phyloP scores from a whole-genome alignment of 2,329 filamentous ascomycete species.

The Aureobasidium sp. region DNA sequence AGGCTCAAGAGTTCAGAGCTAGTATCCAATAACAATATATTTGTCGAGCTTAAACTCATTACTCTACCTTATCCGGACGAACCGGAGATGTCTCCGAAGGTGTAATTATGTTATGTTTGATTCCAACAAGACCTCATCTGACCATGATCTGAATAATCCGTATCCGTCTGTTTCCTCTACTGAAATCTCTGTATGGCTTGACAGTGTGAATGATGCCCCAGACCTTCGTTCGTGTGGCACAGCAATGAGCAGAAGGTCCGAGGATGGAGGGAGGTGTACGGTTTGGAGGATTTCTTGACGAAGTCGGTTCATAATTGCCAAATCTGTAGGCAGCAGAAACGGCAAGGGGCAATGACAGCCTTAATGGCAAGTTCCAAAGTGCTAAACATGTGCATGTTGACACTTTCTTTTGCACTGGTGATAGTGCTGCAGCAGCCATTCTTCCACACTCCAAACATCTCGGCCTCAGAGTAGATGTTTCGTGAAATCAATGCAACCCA shows the following conservation, averaged over 20 bases:
- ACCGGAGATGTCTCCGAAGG: not conserved
- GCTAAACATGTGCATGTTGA: not conserved
- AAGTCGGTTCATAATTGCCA: not conserved
- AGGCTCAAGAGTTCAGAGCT: not conserved
- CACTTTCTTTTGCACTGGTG: not conserved
- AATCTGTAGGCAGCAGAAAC: not conserved
- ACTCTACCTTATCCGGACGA: not conserved
- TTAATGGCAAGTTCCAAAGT: not conserved
- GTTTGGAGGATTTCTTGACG: not conserved
- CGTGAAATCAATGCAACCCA: not conserved
- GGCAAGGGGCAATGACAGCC: not conserved
- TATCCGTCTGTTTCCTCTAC: no score
- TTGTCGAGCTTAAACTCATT: not conserved
- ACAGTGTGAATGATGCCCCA: no score
- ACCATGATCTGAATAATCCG: no score
- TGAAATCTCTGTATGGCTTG: no score
- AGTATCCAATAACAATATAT: not conserved
- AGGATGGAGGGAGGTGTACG: no score
- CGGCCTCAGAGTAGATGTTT: not conserved
- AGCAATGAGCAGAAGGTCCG: no score
- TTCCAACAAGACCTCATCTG: no score
- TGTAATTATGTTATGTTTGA: no score
- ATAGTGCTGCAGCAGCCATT: not conserved
- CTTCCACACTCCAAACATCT: not conserved
- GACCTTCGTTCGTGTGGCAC: no score